Conservation (phyloP, 179 eudicot genomes). For the Corrigiola litoralis region DNA sequence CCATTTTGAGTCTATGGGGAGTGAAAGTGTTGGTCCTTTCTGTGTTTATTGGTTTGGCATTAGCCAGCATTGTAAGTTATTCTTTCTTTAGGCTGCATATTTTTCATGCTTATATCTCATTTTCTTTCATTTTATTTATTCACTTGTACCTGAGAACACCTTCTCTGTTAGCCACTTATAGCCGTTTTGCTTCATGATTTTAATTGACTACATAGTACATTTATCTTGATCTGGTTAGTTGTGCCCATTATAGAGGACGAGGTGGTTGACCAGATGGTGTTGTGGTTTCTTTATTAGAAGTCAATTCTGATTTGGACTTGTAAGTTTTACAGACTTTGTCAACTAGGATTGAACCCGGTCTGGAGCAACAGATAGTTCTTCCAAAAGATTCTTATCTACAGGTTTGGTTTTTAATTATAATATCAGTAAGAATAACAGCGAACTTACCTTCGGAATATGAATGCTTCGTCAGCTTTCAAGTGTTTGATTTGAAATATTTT, state of each 20-base stretch:
- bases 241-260: too few relatives aligned
- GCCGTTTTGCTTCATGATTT: slow-evolving; percentile 3
- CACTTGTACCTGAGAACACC: too few relatives aligned
- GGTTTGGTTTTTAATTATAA: slow-evolving; percentile 40
- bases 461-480: slow-evolving; percentile 3
- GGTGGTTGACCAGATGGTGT: too few relatives aligned
- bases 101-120: neutral
- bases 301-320: neutral
- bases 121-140: neutral
- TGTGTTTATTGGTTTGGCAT: slow-evolving; percentile 65
- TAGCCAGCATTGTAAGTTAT: slow-evolving; percentile 90
- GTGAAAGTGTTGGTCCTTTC: slow-evolving; percentile 68
- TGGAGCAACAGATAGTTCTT: slow-evolving; percentile 96
- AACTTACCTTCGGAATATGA: neutral
- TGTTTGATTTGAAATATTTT: slow-evolving; percentile 16
- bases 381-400: slow-evolving; percentile 98
- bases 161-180: too few relatives aligned
- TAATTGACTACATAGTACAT: too few relatives aligned
- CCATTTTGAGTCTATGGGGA: slow-evolving; percentile 71
- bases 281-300: too few relatives aligned
- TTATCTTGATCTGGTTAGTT: too few relatives aligned
- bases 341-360: slow-evolving; percentile 94
- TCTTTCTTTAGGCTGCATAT: neutral
- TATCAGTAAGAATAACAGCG: neutral
- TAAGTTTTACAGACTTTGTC: slow-evolving; percentile 63